A percentile compares a stretch with the other conserved stretches of the same genome.
Evolutionary conservation across 2,329 filamentous ascomycete species (phyloP).

Genomic region (Fusarium pseudocircinatum): DNA sequence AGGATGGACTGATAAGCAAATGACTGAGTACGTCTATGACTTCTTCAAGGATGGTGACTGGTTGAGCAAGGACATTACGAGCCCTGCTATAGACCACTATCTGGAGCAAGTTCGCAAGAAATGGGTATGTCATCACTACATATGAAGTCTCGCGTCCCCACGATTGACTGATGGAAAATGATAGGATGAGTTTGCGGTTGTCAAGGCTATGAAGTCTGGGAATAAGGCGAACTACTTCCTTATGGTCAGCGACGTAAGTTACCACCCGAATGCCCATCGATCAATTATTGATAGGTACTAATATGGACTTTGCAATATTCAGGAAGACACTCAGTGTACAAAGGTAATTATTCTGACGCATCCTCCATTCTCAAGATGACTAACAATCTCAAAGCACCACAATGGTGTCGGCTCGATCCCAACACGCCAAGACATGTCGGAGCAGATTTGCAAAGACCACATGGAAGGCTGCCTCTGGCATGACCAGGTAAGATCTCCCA

Average conservation of each 20-base stretch:
- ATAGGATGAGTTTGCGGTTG: background rate
- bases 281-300: no score
- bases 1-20: no score
- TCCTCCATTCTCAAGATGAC: fast-evolving
- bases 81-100: no score
- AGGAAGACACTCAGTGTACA: background rate
- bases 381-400: background rate
- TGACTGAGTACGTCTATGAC: no score
- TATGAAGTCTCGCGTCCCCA: no score
- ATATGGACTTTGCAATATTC: fast-evolving
- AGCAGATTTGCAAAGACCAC: background rate
- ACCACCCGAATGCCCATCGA: no score
- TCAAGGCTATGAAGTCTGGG: background rate
- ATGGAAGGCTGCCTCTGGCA: background rate
- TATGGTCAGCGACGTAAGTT: background rate
- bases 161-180: no score
- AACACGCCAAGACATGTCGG: background rate
- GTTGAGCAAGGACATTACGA: no score
- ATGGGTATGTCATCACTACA: background rate
- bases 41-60: no score
- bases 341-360: background rate
- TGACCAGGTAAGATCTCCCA: background rate
- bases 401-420: background rate
- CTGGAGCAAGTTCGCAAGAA: no score
- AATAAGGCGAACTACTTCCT: background rate